A percentile compares a stretch with the other conserved stretches of the same genome.
phyloP scores from a whole-genome alignment of 805 yeast genomes.

The Lipomyces spencermartinsiae region DNA sequence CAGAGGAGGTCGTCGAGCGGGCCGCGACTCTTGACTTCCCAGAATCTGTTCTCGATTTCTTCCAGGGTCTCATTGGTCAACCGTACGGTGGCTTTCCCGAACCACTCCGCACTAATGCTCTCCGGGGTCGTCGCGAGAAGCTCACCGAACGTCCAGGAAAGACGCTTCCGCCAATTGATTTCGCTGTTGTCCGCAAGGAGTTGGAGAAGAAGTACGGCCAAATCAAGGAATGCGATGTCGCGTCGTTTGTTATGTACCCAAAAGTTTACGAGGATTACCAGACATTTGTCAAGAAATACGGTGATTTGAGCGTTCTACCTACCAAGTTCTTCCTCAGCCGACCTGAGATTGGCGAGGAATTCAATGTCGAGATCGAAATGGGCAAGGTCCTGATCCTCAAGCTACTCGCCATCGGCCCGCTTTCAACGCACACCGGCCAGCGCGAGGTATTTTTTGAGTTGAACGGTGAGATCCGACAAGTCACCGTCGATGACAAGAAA shows the following conservation, averaged over 20 bases:
- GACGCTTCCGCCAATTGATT: constrained; percentile 81
- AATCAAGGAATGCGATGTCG: constrained; percentile 80
- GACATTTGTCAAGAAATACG: constrained; percentile 74
- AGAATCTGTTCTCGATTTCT: constrained; percentile 95
- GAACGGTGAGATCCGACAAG: constrained; percentile 98
- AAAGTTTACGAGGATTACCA: constrained; percentile 91
- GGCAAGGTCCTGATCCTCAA: constrained; percentile 94
- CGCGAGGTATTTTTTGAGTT: constrained; percentile 97
- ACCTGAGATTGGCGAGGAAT: constrained; percentile 85
- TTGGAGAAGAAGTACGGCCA: constrained; percentile 74
- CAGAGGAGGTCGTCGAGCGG: constrained; percentile 84
- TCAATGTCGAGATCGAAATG: constrained; percentile 85
- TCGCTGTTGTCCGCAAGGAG: constrained; percentile 73
- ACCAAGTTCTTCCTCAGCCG: constrained; percentile 89
- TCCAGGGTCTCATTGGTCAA: constrained; percentile 98
- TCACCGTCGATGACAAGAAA: constrained; percentile 84
- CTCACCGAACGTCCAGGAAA: constrained; percentile 91
- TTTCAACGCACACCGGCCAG: constrained; percentile 80
- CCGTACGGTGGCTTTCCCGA: constrained; percentile 99
- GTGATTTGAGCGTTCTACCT: constrained; percentile 93
- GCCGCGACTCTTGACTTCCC: constrained; percentile 97
- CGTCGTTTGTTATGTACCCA: constrained; percentile 97
- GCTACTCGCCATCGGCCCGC: constrained; percentile 90
- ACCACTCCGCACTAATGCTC: constrained; percentile 90
- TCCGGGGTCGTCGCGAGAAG: constrained; percentile 91